Base-by-base conservation (phyloP, 2,329 filamentous ascomycete genomes). In the Neonectria neomacrospora region DNA sequence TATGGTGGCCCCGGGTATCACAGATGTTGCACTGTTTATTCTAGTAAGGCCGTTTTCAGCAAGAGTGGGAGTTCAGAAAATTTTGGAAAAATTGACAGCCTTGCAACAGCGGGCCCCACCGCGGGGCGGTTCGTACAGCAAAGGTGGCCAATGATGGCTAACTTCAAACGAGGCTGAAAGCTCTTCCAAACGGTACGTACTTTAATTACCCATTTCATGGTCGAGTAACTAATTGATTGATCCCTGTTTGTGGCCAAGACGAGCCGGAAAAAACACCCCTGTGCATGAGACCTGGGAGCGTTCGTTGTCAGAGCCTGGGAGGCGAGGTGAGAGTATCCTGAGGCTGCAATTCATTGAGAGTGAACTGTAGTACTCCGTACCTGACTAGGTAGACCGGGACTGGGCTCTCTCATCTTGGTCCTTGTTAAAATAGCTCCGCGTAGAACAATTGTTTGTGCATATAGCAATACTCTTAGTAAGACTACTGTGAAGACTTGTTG, bases 81-180 rank as follows among this genome's bases (percentile, higher is more conserved):
- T 57, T 68, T 71, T 66, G 65, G 67, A 69, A 71, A 71, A 34
- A 63, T 67, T 62, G 53, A 41, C 62, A 75, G 73, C 73, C 73
- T 75, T 67, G 73, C 71, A 39, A 34, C 9, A 12, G 2, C 2
- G 11, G 48, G 50, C 63, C 64, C 72, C 72, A 72, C 72, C 67
- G 68, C 67, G 72, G 71, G 66, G 67, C 55, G 32, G 16, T 30
- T 48, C 56, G 14, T 59, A 39, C 18, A 14, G 23, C 5, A 1
- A 1, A 1, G 1, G 1, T 3, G 5, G 20, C 67, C 63, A 71
- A 69, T 73, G 5, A 60, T 2, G 5, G 5, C 4, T 2, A 5
- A 1, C 3, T 5, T 6, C 0, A 3, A 9, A 23, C 71, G 54
- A 75, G 73, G 73, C 73, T 75, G 69, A 47, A 20, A 54, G 20